Percentiles rank a stretch among this genome's conserved stretches.
phyloP scores from a whole-genome alignment of 1,284 basidiomycete species.

The Heterobasidion occidentale region DNA sequence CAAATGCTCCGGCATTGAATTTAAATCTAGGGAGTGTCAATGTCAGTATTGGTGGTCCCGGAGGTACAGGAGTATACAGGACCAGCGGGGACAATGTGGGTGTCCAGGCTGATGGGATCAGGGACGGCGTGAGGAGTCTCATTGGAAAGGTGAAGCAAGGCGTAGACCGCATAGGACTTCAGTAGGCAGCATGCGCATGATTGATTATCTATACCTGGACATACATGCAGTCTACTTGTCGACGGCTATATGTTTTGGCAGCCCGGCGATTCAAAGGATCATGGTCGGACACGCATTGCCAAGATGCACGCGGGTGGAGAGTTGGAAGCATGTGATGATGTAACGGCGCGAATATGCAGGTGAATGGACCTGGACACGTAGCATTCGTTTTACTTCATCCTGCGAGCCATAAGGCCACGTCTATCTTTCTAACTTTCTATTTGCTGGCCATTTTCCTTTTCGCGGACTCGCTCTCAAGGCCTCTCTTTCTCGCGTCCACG shows the following conservation, averaged over 20 bases:
- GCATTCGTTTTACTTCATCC: neutral
- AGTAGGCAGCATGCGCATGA: neutral
- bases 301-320: neutral
- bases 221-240: neutral
- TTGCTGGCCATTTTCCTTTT: conserved; percentile 9
- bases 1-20: conserved; percentile 69
- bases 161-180: conserved; percentile 64
- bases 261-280: neutral
- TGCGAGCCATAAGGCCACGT: neutral
- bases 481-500: conserved; percentile 9
- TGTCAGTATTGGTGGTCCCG: conserved; percentile 81
- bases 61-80: conserved; percentile 77
- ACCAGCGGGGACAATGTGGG: conserved; percentile 63
- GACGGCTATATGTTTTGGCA: too few species aligned
- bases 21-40: conserved; percentile 88
- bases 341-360: neutral
- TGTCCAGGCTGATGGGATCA: conserved; percentile 75
- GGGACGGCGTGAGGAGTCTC: conserved; percentile 80
- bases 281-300: neutral
- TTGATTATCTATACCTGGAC: conserved; percentile 1
- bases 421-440: neutral
- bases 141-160: conserved; percentile 85
- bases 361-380: conserved; percentile 6
- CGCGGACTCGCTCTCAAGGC: conserved; percentile 16
- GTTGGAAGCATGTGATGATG: conserved; percentile 2